Conservation (phyloP, 768 basidiomycete genomes). For the Leccinum pellstonianum region DNA sequence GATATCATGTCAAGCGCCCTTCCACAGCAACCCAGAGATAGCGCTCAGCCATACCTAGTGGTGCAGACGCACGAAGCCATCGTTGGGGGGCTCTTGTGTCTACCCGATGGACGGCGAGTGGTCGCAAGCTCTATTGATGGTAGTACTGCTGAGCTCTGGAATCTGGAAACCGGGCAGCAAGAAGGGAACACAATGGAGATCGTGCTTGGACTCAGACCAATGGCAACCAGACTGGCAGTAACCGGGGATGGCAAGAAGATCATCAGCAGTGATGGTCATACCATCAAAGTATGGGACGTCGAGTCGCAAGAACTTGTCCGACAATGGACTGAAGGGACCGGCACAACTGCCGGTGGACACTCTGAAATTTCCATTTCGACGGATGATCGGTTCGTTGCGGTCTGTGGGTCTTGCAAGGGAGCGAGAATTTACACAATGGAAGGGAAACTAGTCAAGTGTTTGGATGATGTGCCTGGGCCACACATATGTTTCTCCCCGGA, state of each 20-base stretch:
- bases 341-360: too few relatives aligned
- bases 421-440: not conserved
- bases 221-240: not conserved
- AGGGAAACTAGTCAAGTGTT: not conserved
- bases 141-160: not conserved
- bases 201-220: not conserved
- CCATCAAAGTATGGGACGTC: not conserved
- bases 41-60: too few relatives aligned
- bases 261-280: not conserved
- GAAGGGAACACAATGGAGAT: not conserved
- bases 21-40: too few relatives aligned
- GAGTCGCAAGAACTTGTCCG: not conserved
- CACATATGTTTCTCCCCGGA: not conserved
- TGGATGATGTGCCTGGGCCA: not conserved
- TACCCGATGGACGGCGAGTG: constrained; percentile 9
- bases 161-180: constrained; percentile 6
- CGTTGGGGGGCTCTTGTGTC: not conserved
- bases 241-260: not conserved
- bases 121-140: constrained; percentile 1
- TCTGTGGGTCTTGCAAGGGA: not conserved
- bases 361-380: not conserved
- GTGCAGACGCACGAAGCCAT: too few relatives aligned
- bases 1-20: too few relatives aligned
- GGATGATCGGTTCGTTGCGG: not conserved
- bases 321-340: not conserved